A percentile compares a stretch with the other conserved stretches of the same genome.
Evolutionary conservation across 768 basidiomycete genomes (phyloP).

Genomic region (Pulveroboletus sp.): DNA sequence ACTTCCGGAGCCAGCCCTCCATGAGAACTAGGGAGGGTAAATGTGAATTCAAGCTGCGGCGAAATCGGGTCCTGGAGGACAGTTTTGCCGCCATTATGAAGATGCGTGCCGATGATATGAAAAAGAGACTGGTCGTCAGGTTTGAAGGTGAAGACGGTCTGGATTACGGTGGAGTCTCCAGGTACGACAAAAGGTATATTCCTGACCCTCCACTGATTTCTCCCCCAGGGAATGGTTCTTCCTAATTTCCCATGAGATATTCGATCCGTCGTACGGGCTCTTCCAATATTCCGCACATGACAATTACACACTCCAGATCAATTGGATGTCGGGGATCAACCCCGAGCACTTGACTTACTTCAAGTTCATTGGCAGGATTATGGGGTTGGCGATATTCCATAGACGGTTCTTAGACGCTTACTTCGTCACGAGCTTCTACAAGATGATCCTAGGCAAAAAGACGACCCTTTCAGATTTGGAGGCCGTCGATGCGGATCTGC

Average conservation of each 20-base stretch:
- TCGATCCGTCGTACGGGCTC: slow-evolving; percentile 77
- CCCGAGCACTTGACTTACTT: slow-evolving; percentile 77
- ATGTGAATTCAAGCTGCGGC: slow-evolving; percentile 80
- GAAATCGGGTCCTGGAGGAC: slow-evolving; percentile 80
- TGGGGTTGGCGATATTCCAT: slow-evolving; percentile 77
- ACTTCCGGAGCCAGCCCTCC: slow-evolving; percentile 87
- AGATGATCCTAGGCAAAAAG: slow-evolving; percentile 64
- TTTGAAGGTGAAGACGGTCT: slow-evolving; percentile 80
- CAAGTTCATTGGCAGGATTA: slow-evolving; percentile 72
- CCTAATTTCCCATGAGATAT: slow-evolving; percentile 76
- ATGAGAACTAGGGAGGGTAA: slow-evolving; percentile 75
- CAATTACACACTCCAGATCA: slow-evolving; percentile 78
- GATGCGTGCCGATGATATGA: slow-evolving; percentile 63
- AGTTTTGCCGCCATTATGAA: slow-evolving; percentile 84
- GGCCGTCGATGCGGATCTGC: slow-evolving; percentile 62
- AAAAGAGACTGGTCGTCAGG: slow-evolving; percentile 64
- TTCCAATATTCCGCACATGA: slow-evolving; percentile 79
- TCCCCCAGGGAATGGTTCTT: slow-evolving; percentile 76
- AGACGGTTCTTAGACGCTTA: slow-evolving; percentile 75
- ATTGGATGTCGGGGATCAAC: slow-evolving; percentile 69
- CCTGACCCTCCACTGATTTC: slow-evolving; percentile 1
- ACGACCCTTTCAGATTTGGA: slow-evolving; percentile 62
- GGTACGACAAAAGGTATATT: slow-evolving; percentile 36
- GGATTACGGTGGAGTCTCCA: slow-evolving; percentile 73
- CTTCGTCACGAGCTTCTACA: slow-evolving; percentile 77